A percentile compares a stretch with the other conserved stretches of the same genome.
Conservation (phyloP, 345 rosid species). For the Citrus australasica region DNA sequence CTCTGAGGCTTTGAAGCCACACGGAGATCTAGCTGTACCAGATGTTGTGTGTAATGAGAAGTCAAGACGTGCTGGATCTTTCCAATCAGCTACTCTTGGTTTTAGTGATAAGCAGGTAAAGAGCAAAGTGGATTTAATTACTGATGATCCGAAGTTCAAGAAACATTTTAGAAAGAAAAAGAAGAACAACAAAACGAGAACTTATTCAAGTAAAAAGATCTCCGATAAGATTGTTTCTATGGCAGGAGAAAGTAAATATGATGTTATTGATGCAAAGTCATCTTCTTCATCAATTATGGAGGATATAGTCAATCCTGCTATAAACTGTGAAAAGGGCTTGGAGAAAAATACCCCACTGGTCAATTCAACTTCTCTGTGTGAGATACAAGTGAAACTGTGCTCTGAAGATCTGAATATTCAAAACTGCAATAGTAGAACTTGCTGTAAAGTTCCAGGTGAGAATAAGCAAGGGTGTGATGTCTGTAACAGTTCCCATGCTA, state of each 20-base stretch:
- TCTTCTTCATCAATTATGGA: not conserved
- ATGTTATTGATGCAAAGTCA: not conserved
- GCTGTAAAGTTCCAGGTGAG: not conserved
- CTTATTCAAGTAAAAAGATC: not conserved
- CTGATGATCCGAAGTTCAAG: not conserved
- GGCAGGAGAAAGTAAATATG: not conserved
- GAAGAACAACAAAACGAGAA: conserved; percentile 11
- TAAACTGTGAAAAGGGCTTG: not conserved
- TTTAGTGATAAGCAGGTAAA: not conserved
- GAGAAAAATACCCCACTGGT: not conserved
- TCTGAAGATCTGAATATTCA: not conserved
- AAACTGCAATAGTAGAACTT: not conserved
- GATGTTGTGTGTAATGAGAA: not conserved
- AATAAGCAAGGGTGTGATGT: not conserved
- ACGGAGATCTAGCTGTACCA: not conserved
- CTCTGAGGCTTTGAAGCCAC: not conserved
- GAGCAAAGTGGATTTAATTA: conserved; percentile 1
- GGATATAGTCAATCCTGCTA: not conserved
- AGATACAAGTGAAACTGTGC: not conserved
- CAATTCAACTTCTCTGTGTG: not conserved
- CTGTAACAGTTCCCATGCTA: not conserved
- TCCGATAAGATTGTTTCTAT: not conserved
- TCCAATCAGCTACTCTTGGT: not conserved
- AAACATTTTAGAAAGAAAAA: not conserved
- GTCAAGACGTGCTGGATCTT: not conserved